A percentile compares a stretch with the other conserved stretches of the same genome.
phyloP scores from a whole-genome alignment of 306 rosid genomes.

The Medicago lupulina region DNA sequence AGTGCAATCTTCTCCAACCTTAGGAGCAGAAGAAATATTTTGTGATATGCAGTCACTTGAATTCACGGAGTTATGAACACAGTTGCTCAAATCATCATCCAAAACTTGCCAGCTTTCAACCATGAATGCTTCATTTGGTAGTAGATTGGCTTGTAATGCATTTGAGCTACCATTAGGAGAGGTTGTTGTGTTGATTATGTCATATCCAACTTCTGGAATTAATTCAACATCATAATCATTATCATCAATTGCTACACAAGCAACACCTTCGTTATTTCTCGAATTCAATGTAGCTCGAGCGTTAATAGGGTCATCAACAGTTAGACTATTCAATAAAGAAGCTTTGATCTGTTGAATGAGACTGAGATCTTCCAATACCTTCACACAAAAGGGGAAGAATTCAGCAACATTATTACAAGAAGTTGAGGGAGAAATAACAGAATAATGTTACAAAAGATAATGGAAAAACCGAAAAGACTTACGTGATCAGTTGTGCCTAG shows the following conservation, averaged over 20 bases:
- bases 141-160: constrained; percentile 52
- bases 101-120: constrained; percentile 76
- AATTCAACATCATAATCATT: constrained; percentile 49
- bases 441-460: not conserved
- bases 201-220: constrained; percentile 48
- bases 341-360: constrained; percentile 62
- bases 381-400: constrained; percentile 34
- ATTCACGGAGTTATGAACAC: constrained; percentile 67
- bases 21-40: constrained; percentile 54
- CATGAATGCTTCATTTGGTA: constrained; percentile 54
- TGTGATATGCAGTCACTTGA: constrained; percentile 90
- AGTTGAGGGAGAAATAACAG: not conserved
- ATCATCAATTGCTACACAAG: constrained; percentile 46
- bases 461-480: constrained; percentile 20
- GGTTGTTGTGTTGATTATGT: constrained; percentile 48
- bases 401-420: constrained; percentile 25
- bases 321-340: constrained; percentile 60
- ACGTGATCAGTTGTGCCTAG: constrained; percentile 74
- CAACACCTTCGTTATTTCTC: constrained; percentile 44
- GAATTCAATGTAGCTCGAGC: constrained; percentile 41
- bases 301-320: constrained; percentile 41
- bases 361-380: constrained; percentile 74
- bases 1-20: constrained; percentile 51
- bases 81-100: constrained; percentile 74
- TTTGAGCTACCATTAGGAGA: constrained; percentile 65